A percentile compares a stretch with the other conserved stretches of the same genome.
Evolutionary conservation across 1,139 yeast genomes (phyloP).

Genomic region (Yamadazyma kanchanaburiensis): DNA sequence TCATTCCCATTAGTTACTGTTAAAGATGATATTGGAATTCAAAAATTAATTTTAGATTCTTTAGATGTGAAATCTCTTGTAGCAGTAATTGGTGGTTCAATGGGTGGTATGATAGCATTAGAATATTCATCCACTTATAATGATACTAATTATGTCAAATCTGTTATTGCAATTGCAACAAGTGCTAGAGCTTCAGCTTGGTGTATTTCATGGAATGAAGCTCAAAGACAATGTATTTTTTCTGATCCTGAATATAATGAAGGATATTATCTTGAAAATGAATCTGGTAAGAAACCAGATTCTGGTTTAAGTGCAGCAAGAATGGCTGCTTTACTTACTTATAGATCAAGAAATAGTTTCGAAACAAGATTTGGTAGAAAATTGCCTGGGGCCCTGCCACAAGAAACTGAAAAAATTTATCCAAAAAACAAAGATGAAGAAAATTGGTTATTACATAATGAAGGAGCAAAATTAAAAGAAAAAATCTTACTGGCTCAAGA

Average conservation of each 20-base stretch:
- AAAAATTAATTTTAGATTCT: constrained; percentile 67
- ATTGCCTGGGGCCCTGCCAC: constrained; percentile 37
- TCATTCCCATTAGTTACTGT: constrained; percentile 91
- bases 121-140: constrained; percentile 75
- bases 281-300: constrained; percentile 64
- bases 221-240: constrained; percentile 93
- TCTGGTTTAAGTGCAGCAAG: constrained; percentile 94
- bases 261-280: constrained; percentile 71
- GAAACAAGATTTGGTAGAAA: constrained; percentile 88
- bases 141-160: constrained; percentile 66
- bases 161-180: constrained; percentile 84
- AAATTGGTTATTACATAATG: constrained; percentile 43
- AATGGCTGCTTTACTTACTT: constrained; percentile 92
- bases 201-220: constrained; percentile 99
- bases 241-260: constrained; percentile 91
- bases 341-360: constrained; percentile 87
- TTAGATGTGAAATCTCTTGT: constrained; percentile 76
- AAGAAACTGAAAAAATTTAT: constrained; percentile 15
- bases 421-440: constrained; percentile 45
- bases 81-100: constrained; percentile 90
- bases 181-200: constrained; percentile 95
- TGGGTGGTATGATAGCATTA: constrained; percentile 98
- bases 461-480: constrained; percentile 26
- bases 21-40: constrained; percentile 86
- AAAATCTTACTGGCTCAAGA: no score